Base-by-base conservation (phyloP, 2,329 filamentous ascomycete species). In the Spiromastix sp. region DNA sequence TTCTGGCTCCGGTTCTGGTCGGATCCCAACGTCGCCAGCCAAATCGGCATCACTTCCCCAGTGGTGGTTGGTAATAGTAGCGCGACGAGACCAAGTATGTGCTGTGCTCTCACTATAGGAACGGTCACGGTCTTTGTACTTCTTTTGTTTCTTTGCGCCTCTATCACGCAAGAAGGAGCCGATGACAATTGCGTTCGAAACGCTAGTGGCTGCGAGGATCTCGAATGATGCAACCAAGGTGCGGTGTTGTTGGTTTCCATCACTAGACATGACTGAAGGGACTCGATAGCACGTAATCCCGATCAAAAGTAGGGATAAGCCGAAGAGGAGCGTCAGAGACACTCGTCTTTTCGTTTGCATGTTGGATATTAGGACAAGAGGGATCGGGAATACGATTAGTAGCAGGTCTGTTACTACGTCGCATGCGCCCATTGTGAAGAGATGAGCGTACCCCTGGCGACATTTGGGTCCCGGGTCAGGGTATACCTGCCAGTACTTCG, bases 11-110 rank as follows among this genome's bases (percentile, higher is more conserved):
- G 70, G 61, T 10, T 68, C 65, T 20, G 77, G 70, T 9, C 81
- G 74, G 25, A 89, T 74, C 5, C 89, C 87, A 3, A 94, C 51
- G 41, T 79, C 83, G 33, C 81, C 70, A 4, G 93, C 85, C 1
- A 96, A 72, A 53, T 96, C 85, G 51, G 93, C 86, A 48, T 96
- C 89, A 47, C 85, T 94, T 28, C 85, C 86, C 79, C 83, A 89
- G 37, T 83, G 75, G 32, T 74, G 72, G 40, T 78, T 62, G 29
- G 79, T 78, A 25, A 81, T 63, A 1, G 82, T 86, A 20, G 54
- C 49, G 22, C 59, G 55, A 26, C 60, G 54, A 2, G 55, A 44
- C 27, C 50, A 58, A 34, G 53, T 58, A 31, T 56, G 50, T 25
- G 61, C 58, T 37, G 64, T 51, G 37, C 56, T 58, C 44, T 74